Evolutionary conservation across 345 rosid species (phyloP).

Genomic region (Brassica juncea): DNA sequence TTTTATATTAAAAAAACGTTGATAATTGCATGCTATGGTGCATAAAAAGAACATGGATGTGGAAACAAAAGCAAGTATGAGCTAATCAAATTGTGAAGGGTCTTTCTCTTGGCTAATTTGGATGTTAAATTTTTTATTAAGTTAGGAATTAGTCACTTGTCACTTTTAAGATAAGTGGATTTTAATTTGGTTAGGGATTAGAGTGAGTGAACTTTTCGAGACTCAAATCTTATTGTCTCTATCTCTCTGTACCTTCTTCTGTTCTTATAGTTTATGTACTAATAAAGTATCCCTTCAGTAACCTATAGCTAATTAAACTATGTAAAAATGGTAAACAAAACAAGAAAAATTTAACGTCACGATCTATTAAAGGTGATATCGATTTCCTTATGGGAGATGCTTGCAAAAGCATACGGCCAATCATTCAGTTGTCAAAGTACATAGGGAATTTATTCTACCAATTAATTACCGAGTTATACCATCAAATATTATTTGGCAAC

Average conservation of each 20-base stretch:
- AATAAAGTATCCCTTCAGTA: conserved; percentile 9
- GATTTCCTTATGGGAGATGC: background rate
- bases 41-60: background rate
- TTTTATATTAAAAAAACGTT: background rate
- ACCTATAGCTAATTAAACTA: background rate
- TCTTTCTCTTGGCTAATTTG: conserved; percentile 9
- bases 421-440: conserved; percentile 10
- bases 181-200: conserved; percentile 7
- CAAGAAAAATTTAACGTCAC: background rate
- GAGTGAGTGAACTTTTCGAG: conserved; percentile 18
- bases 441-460: conserved; percentile 3
- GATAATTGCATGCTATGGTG: background rate
- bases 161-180: conserved; percentile 27
- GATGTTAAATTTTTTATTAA: background rate
- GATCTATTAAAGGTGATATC: background rate
- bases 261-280: conserved; percentile 14
- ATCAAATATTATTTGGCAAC: background rate
- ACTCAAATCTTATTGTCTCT: conserved; percentile 29
- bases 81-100: conserved; percentile 1
- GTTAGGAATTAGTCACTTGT: conserved; percentile 31
- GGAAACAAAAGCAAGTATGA: conserved; percentile 25
- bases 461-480: background rate
- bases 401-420: conserved; percentile 9
- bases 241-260: conserved; percentile 32
- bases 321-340: background rate